Percentiles rank a stretch among this genome's conserved stretches.
Conservation (phyloP, 192 early-diverging fungal species). For the Tieghemiomyces parasiticus region DNA sequence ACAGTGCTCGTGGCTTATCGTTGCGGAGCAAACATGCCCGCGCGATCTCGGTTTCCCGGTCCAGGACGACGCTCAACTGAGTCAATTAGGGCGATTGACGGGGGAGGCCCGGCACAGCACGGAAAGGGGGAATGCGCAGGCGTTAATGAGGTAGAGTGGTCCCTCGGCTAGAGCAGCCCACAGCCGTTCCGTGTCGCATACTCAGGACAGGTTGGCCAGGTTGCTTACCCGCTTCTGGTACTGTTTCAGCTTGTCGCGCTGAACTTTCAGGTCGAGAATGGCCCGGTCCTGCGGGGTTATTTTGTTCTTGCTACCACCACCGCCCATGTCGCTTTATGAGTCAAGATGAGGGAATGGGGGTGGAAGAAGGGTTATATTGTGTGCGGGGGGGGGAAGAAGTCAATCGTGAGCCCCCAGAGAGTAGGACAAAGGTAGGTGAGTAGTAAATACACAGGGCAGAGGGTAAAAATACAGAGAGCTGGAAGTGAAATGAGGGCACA, state of each 20-base stretch:
- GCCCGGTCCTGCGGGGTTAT: conserved; percentile 85
- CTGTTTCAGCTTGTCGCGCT: conserved; percentile 84
- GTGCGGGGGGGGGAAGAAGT: too few species aligned
- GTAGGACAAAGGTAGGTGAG: too few species aligned
- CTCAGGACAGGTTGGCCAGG: not conserved
- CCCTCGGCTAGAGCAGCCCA: not conserved
- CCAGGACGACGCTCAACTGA: conserved; percentile 64
- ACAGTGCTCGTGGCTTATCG: conserved; percentile 65
- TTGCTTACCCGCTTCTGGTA: conserved; percentile 72
- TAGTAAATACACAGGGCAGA: too few species aligned
- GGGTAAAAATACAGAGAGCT: too few species aligned
- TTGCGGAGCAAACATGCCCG: conserved; percentile 54
- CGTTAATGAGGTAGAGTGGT: not conserved
- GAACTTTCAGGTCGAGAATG: conserved; percentile 88
- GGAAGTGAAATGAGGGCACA: too few species aligned
- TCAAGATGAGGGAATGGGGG: too few species aligned
- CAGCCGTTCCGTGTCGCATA: too few species aligned
- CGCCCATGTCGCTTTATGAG: too few species aligned
- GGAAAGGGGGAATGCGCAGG: conserved; percentile 2
- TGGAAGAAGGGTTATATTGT: too few species aligned
- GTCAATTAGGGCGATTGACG: not conserved
- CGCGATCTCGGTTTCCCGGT: conserved; percentile 66
- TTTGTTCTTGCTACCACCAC: conserved; percentile 31
- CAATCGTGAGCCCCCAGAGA: too few species aligned
- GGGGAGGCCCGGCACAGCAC: not conserved